Conservation (phyloP, 1,139 yeast species). For the Lodderomyces beijingensis region DNA sequence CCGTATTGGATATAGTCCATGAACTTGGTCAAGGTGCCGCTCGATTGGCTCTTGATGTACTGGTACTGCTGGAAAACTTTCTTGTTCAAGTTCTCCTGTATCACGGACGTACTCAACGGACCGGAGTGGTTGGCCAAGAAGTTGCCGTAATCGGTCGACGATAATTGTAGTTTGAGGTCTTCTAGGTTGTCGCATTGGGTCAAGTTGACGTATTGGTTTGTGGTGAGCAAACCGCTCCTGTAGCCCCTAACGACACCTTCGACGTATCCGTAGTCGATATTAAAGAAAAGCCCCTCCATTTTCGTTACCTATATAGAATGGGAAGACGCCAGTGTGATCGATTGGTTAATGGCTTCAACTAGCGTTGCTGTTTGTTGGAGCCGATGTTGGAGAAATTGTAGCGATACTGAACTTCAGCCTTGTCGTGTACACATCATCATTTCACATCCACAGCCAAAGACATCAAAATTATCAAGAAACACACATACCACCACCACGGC, state of each 20-base stretch:
- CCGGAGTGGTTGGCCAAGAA: constrained; percentile 80
- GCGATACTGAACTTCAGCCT: no score
- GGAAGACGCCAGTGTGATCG: no score
- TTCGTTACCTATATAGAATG: no score
- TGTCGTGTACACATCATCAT: no score
- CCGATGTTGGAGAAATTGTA: no score
- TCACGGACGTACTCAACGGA: constrained; percentile 74
- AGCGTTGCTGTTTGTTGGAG: no score
- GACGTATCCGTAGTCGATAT: constrained; percentile 82
- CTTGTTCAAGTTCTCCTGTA: constrained; percentile 73
- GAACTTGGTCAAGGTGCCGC: constrained; percentile 73
- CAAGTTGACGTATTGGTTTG: constrained; percentile 80
- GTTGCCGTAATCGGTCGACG: constrained; percentile 94
- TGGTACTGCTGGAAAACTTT: constrained; percentile 81
- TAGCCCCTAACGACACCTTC: constrained; percentile 96
- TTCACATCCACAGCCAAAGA: no score
- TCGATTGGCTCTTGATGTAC: constrained; percentile 79
- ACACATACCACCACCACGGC: no score
- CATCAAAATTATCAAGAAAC: no score
- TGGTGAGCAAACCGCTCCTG: constrained; percentile 73
- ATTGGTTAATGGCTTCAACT: no score
- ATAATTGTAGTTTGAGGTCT: constrained; percentile 86
- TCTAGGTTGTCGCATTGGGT: constrained; percentile 96
- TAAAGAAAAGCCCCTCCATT: constrained; percentile 49
- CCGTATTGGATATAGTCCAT: constrained; percentile 92